Evolutionary conservation across 23 red algal species (phyloP).

Genomic region (Gracilaria vermiculophylla): DNA sequence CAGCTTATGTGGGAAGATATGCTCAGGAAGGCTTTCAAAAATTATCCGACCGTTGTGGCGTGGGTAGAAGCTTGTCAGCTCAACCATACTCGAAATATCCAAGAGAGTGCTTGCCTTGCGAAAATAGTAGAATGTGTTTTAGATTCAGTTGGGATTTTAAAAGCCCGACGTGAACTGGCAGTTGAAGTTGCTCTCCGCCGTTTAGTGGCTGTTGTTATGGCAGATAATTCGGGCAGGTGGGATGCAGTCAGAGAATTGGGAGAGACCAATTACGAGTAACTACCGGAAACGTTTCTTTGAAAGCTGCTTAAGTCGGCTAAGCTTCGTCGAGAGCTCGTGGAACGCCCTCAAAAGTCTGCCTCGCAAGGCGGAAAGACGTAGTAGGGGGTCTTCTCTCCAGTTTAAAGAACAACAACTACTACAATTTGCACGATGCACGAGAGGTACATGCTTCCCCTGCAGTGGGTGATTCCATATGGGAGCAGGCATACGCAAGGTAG

Average conservation of each 20-base stretch:
- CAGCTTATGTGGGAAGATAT: neutral
- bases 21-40: neutral
- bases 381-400: neutral
- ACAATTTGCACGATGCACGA: neutral
- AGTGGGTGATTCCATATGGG: neutral
- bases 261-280: neutral
- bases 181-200: neutral
- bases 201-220: neutral
- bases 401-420: neutral
- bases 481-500: too few relatives aligned
- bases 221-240: neutral
- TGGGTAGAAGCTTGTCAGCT: neutral
- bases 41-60: neutral
- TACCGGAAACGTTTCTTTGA: neutral
- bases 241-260: neutral
- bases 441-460: neutral
- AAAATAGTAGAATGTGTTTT: neutral
- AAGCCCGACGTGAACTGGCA: neutral
- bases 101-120: neutral
- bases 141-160: neutral
- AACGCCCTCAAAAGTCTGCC: neutral
- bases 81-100: neutral
- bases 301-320: slow-evolving; percentile 2
- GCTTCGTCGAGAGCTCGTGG: neutral
- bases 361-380: neutral